Percentiles rank a stretch among this genome's conserved stretches.
Conservation (phyloP, 2,329 filamentous ascomycete species). For the Botryotinia globosa region DNA sequence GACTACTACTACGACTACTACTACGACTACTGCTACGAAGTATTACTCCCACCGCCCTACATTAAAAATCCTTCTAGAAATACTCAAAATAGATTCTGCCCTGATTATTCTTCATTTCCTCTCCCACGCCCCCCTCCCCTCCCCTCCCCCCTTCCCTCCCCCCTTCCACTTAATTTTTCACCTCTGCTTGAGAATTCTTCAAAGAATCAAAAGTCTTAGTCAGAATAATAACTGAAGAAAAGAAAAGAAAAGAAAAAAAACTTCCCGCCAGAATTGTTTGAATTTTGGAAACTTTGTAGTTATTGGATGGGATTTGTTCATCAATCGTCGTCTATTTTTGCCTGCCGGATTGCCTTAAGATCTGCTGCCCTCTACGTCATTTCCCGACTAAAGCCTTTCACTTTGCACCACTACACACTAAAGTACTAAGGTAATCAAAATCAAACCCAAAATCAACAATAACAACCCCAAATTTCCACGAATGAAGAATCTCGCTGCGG, state of each 20-base stretch:
- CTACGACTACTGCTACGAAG: background rate
- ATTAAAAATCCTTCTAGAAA: background rate
- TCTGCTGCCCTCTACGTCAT: conserved; percentile 16
- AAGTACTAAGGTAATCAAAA: background rate
- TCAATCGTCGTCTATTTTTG: background rate
- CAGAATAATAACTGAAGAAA: background rate
- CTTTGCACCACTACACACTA: conserved; percentile 6
- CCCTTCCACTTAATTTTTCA: background rate
- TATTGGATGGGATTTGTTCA: background rate
- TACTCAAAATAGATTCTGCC: background rate
- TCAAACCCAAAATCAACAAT: conserved; percentile 6
- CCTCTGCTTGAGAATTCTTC: background rate
- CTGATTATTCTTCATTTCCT: background rate
- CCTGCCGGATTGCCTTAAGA: conserved; percentile 12
- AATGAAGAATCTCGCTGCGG: conserved; percentile 18
- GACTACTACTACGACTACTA: too few relatives aligned
- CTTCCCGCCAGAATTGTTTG: background rate
- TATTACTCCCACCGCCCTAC: background rate
- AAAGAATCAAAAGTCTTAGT: background rate
- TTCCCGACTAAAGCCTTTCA: conserved; percentile 11
- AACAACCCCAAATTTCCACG: conserved; percentile 4
- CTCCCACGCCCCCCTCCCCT: too few relatives aligned
- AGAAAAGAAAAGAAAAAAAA: too few relatives aligned
- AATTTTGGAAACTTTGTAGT: background rate
- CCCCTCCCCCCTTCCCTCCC: background rate